These are phyloP conservation scores for Pulveroboletus sp. DNA, from an alignment of 768 basidiomycete species.

Conservation along the genomic window DNA sequence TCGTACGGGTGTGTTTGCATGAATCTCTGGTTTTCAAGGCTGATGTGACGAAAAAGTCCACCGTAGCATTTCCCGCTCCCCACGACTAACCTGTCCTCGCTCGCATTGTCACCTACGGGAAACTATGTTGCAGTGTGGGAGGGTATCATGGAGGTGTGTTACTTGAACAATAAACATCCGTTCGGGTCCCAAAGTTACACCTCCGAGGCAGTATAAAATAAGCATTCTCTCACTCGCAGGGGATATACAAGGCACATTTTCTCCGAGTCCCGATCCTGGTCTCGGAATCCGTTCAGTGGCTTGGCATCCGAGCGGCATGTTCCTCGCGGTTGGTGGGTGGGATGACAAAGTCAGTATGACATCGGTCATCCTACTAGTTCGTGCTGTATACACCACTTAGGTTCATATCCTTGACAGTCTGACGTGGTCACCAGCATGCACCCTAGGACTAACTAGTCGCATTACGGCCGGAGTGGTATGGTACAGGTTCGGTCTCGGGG, in stretches of 20 bases:
- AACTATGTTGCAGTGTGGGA: constrained; percentile 80
- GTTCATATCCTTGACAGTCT: constrained; percentile 70
- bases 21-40: constrained; percentile 7
- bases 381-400: constrained; percentile 34
- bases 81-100: constrained; percentile 63
- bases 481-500: constrained; percentile 1
- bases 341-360: constrained; percentile 67
- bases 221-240: constrained; percentile 66
- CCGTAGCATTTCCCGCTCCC: constrained; percentile 78
- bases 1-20: constrained; percentile 52
- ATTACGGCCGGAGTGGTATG: constrained; percentile 56
- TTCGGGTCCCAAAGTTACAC: not conserved
- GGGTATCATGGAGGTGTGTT: constrained; percentile 71
- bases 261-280: constrained; percentile 71
- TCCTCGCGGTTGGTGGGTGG: constrained; percentile 80
- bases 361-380: not conserved
- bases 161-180: not conserved
- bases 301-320: constrained; percentile 87
- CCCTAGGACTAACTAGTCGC: constrained; percentile 57
- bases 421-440: constrained; percentile 66
- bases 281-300: constrained; percentile 73
- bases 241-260: constrained; percentile 58
- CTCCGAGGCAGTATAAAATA: constrained; percentile 60
- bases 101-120: constrained; percentile 73
- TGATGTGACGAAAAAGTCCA: constrained; percentile 16